Base-by-base conservation (phyloP, 148 eudicot species). In the Nepenthes mirabilis region DNA sequence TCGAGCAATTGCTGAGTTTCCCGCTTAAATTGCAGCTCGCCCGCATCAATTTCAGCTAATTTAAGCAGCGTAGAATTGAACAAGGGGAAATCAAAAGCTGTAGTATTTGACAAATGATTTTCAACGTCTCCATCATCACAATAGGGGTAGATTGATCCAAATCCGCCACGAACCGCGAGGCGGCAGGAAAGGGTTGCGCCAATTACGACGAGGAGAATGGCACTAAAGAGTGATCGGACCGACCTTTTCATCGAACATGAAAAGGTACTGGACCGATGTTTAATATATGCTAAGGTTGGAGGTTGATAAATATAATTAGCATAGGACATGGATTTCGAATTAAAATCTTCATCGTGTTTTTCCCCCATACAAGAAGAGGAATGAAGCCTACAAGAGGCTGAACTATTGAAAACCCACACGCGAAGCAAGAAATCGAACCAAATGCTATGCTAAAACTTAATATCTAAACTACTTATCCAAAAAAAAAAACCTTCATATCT, bases 51-150 rank as follows among this genome's bases (percentile, higher is more conserved):
- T 11, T 77, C 73, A 35, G 97, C 88, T 32, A 77, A 70, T 49
- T 64, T 80, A 36, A 90, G 63, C 60, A 90, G 71, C 10, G 88
- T 86, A 33, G 70, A 77, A 62, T 90, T 84, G 35, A 82, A 73
- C 52, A 66, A 50, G 33, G 71, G 72, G 53, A 72, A 59, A 65
- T 76, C 80, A 55, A 70, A 33, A 1, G 64, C 52, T 12, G 10
- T 12, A 34, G 2, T 9, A 11, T 37, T 7, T 33, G 63, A 59
- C 34, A 59, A 64, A 40, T n/a, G 7, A 55, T 7, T 14, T 36
- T 14, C 8, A 59, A 35, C 55, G 50, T 70, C 47, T 33, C 35
- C 13, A 36, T 57, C 59, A 36, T 6, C 34, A 33, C 47, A 54
- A 33, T n/a, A 23, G 49, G 52, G 37, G 49, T 67, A 69, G 51